Base-by-base conservation (phyloP, 2,329 filamentous ascomycete genomes). In the Trichoderma sp. region DNA sequence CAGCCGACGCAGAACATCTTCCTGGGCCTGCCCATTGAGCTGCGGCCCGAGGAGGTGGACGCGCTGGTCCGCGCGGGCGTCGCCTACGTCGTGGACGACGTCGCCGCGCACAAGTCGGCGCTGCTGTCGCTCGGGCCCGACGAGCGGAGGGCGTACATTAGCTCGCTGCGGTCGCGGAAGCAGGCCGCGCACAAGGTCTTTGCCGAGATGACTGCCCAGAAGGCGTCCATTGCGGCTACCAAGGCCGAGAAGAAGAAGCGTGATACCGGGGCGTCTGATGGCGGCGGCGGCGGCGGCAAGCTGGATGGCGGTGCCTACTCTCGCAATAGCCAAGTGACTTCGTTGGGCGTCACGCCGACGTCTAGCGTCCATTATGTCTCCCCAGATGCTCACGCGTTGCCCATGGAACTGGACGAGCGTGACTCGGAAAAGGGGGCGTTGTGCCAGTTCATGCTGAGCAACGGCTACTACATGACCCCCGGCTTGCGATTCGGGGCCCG, bases 1-100 rank as follows among this genome's bases (percentile, higher is more conserved):
- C 89, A 92, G 65, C 93, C 93, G 6, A 94, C 96, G 71, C 95
- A 99, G 78, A 98, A 97, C 78, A 85, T 97, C 65, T 98, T 98
- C 75, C 85, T 94, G 66, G 92, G 93, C 52, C 80, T 98, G 57
- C 95, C 95, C 3, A 80, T 98, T 28, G 90, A 97, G 80, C 82
- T 99, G 51, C 91, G 95, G 81, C 89, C 92, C 1, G 95, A 98
- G 78, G 95, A 99, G 80, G 93, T 90, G 4, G 85, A 88, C 68
- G 79, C 95, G 62, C 83, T 99, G 30, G 88, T 96, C 66, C 89
- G 92, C 70, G 89, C 89, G 70, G 87, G 86, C 66, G 85, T 88
- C 71, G 94, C 88, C 48, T 92, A 90, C 77, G 83, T 97, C 70
- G 88, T 94, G 71, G 92, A 97, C 75, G 93, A 96, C 77, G 82